Conservation (phyloP, 805 yeast species). For the Candida ipomoeae region DNA sequence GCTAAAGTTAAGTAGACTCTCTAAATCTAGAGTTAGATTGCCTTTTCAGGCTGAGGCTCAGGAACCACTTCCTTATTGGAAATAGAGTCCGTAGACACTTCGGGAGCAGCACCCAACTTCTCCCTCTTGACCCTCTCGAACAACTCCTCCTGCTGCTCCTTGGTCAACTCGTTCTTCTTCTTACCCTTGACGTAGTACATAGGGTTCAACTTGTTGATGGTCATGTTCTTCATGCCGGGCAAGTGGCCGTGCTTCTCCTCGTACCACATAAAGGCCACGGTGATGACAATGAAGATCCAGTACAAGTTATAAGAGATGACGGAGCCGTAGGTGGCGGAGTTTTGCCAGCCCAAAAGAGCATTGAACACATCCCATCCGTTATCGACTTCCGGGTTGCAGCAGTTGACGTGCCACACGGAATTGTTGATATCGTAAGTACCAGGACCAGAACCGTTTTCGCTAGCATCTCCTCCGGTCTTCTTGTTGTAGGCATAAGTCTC, state of each 20-base stretch:
- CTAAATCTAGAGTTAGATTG: no score
- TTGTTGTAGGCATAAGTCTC: slow-evolving; percentile 62
- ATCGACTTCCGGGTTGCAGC: slow-evolving; percentile 90
- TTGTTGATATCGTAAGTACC: slow-evolving; percentile 82
- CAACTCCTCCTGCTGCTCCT: slow-evolving; percentile 49
- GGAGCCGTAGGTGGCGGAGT: slow-evolving; percentile 90
- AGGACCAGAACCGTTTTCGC: slow-evolving; percentile 89
- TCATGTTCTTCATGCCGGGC: slow-evolving; percentile 54
- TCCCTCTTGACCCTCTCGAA: slow-evolving; percentile 33
- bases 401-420: slow-evolving; percentile 93
- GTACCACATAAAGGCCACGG: slow-evolving; percentile 59
- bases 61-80: slow-evolving; percentile 4
- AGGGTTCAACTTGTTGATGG: slow-evolving; percentile 58
- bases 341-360: slow-evolving; percentile 94
- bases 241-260: slow-evolving; percentile 82
- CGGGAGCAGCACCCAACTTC: slow-evolving; percentile 13
- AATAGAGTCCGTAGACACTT: slow-evolving; percentile 9
- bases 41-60: background rate
- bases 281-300: slow-evolving; percentile 66
- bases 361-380: slow-evolving; percentile 98
- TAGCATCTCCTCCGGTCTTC: slow-evolving; percentile 87
- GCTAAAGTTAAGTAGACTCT: no score
- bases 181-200: slow-evolving; percentile 66
- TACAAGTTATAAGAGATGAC: slow-evolving; percentile 82
- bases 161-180: slow-evolving; percentile 55